Evolutionary conservation across 768 basidiomycete species (phyloP).

Genomic region (Paxillus rubicundulus): DNA sequence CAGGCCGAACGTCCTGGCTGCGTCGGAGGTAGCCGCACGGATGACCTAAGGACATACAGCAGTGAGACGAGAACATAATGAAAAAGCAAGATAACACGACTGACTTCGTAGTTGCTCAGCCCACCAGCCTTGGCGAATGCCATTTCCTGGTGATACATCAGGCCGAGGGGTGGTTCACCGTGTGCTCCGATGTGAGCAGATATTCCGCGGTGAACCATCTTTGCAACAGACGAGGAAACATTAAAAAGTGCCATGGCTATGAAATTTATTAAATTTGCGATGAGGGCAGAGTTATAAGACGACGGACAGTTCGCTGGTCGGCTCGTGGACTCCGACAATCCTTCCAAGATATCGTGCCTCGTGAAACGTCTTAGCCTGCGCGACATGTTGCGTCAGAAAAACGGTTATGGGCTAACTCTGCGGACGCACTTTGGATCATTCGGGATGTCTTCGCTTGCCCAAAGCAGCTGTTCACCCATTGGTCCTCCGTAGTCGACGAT

Average conservation of each 20-base stretch:
- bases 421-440: constrained; percentile 60
- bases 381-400: neutral
- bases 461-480: constrained; percentile 64
- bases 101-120: constrained; percentile 66
- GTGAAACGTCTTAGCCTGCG: constrained; percentile 59
- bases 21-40: constrained; percentile 64
- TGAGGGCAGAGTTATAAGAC: neutral
- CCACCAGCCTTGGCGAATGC: constrained; percentile 62
- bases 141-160: constrained; percentile 81
- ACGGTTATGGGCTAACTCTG: neutral
- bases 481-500: constrained; percentile 76
- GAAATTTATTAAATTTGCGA: neutral
- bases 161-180: constrained; percentile 66
- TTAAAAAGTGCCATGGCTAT: constrained; percentile 66
- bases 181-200: constrained; percentile 70
- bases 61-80: neutral
- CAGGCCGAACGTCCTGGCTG: constrained; percentile 64
- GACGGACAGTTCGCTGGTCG: constrained; percentile 57
- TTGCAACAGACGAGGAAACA: constrained; percentile 62
- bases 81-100: constrained; percentile 1
- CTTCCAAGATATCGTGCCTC: constrained; percentile 62
- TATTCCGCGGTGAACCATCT: constrained; percentile 65
- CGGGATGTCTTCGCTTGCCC: constrained; percentile 63
- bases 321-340: constrained; percentile 56
- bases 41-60: constrained; percentile 44